A percentile compares a stretch with the other conserved stretches of the same genome.
Conservation (phyloP, 129 eudicot species). For the sunflower (Helianthus annuus) region HanXRQr2.0-SUNRISE NC_035448.2:195046097-195046596, state of each 20-base stretch:
- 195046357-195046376: not conserved
- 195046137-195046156: too few relatives aligned
- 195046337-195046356: not conserved
- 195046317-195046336: not conserved
- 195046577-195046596: slow-evolving; percentile 65
- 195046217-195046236: too few relatives aligned
- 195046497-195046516: slow-evolving; percentile 16
- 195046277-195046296: too few relatives aligned
- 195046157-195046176: too few relatives aligned
- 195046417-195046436: slow-evolving; percentile 11
- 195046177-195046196: too few relatives aligned
- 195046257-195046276: too few relatives aligned
- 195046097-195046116: too few relatives aligned
- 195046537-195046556: slow-evolving; percentile 28
- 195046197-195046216: too few relatives aligned
- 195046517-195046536: slow-evolving; percentile 25
- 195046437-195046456: not conserved
- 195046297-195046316: too few relatives aligned
- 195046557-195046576: slow-evolving; percentile 24
- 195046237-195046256: too few relatives aligned
- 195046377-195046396: too few relatives aligned
- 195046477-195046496: slow-evolving; percentile 23
- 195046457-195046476: slow-evolving; percentile 18
- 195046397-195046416: slow-evolving; percentile 31
- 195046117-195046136: too few relatives aligned